A percentile compares a stretch with the other conserved stretches of the same genome.
Conservation (phyloP, 2,329 filamentous ascomycete species). For the Amylocarpus encephaloides region DNA sequence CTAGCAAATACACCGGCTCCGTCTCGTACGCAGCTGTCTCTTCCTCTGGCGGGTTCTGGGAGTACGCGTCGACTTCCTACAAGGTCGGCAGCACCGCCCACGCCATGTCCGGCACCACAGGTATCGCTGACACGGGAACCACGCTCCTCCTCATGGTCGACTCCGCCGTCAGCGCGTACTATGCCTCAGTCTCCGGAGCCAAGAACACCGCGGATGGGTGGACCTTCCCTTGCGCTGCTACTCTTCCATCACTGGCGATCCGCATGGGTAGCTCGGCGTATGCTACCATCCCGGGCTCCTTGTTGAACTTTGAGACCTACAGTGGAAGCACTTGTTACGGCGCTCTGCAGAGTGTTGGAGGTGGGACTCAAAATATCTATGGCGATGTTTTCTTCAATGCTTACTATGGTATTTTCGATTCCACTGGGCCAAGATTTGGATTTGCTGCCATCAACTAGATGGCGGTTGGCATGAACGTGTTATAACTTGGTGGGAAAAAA, state of each 20-base stretch:
- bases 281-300: constrained; percentile 31
- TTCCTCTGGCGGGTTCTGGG: constrained; percentile 46
- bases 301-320: constrained; percentile 32
- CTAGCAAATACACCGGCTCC: constrained; percentile 43
- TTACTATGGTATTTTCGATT: constrained; percentile 28
- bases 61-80: constrained; percentile 44
- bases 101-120: constrained; percentile 32
- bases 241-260: constrained; percentile 32
- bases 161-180: constrained; percentile 33
- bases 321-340: constrained; percentile 31
- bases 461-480: neutral
- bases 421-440: constrained; percentile 24
- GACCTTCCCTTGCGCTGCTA: constrained; percentile 32
- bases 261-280: constrained; percentile 28
- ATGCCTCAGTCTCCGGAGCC: constrained; percentile 30
- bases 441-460: constrained; percentile 19
- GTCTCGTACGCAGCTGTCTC: constrained; percentile 44
- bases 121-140: constrained; percentile 37
- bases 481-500: neutral
- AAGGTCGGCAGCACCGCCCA: constrained; percentile 42
- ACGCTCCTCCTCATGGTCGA: constrained; percentile 35
- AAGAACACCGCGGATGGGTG: constrained; percentile 28
- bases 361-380: constrained; percentile 27
- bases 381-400: constrained; percentile 32
- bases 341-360: constrained; percentile 31